These are phyloP conservation scores for Umbelopsis sp. DNA, from an alignment of 192 early-diverging fungal genomes.

Conservation along the genomic window DNA sequence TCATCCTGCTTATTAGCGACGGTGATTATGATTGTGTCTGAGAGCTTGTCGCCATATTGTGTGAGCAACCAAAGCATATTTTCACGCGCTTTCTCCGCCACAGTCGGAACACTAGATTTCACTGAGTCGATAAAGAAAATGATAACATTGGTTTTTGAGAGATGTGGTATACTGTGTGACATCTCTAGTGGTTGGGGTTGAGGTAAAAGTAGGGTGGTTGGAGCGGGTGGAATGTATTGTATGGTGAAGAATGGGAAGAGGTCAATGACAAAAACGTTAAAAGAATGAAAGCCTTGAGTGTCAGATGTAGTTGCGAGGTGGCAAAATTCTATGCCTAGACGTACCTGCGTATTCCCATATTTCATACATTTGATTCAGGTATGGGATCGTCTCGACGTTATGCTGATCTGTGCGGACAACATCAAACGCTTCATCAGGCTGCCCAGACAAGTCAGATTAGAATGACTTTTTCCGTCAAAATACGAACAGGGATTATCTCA, in stretches of 20 bases:
- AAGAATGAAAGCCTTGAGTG: not conserved
- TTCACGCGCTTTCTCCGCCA: constrained; percentile 22
- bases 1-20: constrained; percentile 32
- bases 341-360: constrained; percentile 39
- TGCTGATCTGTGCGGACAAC: constrained; percentile 28
- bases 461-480: no score
- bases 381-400: constrained; percentile 34
- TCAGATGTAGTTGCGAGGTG: no score
- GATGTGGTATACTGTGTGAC: constrained; percentile 3
- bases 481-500: no score
- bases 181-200: not conserved
- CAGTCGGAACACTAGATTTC: not conserved
- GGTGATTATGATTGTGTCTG: constrained; percentile 29
- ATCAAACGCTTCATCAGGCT: constrained; percentile 35
- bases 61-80: constrained; percentile 31
- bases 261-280: not conserved
- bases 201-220: not conserved
- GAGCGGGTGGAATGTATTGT: not conserved
- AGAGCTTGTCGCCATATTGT: constrained; percentile 13
- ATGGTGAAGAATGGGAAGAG: not conserved
- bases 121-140: constrained; percentile 34
- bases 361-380: constrained; percentile 17
- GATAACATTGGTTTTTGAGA: constrained; percentile 25
- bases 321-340: no score
- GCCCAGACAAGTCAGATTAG: no score